Evolutionary conservation across 768 basidiomycete species (phyloP), one percentile per base, ranked within the genome.

Genomic region (Lactarius pseudohatsudake): DNA sequence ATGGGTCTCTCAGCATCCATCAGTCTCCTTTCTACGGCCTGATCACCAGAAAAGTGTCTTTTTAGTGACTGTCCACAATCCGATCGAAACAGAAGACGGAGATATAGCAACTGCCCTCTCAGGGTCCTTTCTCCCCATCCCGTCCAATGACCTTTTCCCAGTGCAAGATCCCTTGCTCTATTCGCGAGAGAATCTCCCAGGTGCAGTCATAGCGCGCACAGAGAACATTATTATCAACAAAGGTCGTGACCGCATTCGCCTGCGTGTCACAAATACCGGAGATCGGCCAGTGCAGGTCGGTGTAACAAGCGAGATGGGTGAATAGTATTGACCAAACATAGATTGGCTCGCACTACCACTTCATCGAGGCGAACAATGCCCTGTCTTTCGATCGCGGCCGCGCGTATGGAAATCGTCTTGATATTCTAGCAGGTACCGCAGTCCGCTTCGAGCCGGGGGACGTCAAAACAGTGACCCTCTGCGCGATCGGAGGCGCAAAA

Each of bases 391-490:
- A 98, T 77, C 88, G 97, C 32, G 77, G 76, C 5, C 82, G 85
- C 65, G 86, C 95, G 0, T 90, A 95, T 68, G 91, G 90, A 7
- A 94, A 86, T 72, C 86, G 91, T 15, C 86, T 99, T 8, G 94
- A 99, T 75, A 97, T 98, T 61, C 79, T 96, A 0, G 88, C 97
- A 0, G 96, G 97, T 7, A 98, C 95, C 0, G 96, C 97, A 7
- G 92, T 97, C 6, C 87, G 97, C 38, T 98, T 99, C 75, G 97
- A 99, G 75, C 96, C 97, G 0, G 94, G 95, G 2, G 94, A 96
- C 71, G 74, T 77, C 45, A 95, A 94, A 79, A 87, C 92, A 0
- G 91, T 98, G 47, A 85, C 84, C 0, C 85, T 98, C 8, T 91
- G 92, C 66, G 76, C 85, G 26, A 90, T 97, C 56, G 89, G 84